Conservation (phyloP, 495 filamentous ascomycete genomes). For the Tricharina praecox region DNA sequence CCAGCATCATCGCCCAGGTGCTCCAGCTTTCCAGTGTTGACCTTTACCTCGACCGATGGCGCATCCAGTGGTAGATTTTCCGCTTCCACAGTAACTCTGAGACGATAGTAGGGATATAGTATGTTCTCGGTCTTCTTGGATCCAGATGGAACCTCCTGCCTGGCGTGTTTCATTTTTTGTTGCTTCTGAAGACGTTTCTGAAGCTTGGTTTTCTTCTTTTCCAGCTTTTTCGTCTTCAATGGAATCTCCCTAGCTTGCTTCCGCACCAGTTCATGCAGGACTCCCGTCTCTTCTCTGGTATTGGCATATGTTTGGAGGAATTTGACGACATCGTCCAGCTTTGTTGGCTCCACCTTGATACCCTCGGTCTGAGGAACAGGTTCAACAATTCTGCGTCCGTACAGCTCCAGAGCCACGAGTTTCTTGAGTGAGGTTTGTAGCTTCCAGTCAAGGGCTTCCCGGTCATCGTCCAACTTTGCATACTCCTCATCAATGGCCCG, state of each 20-base stretch:
- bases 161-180: slow-evolving; percentile 12
- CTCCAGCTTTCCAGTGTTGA: slow-evolving; percentile 15
- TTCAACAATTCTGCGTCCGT: not conserved
- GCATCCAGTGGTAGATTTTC: slow-evolving; percentile 11
- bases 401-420: not conserved
- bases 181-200: slow-evolving; percentile 26
- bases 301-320: not conserved
- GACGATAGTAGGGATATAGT: slow-evolving; percentile 28
- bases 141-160: slow-evolving; percentile 23
- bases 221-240: slow-evolving; percentile 21
- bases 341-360: not conserved
- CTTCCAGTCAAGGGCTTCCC: not conserved
- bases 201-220: slow-evolving; percentile 28
- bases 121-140: not conserved
- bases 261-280: not conserved
- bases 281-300: not conserved
- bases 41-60: not conserved
- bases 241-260: not conserved
- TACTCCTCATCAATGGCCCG: not conserved
- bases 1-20: slow-evolving; percentile 7
- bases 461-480: not conserved
- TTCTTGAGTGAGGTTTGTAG: not conserved
- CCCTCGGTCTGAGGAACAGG: too few species aligned
- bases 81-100: slow-evolving; percentile 42
- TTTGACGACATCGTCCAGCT: not conserved